Conservation (phyloP, 352 stramenopile species). For the Globisporangium viniferum region DNA sequence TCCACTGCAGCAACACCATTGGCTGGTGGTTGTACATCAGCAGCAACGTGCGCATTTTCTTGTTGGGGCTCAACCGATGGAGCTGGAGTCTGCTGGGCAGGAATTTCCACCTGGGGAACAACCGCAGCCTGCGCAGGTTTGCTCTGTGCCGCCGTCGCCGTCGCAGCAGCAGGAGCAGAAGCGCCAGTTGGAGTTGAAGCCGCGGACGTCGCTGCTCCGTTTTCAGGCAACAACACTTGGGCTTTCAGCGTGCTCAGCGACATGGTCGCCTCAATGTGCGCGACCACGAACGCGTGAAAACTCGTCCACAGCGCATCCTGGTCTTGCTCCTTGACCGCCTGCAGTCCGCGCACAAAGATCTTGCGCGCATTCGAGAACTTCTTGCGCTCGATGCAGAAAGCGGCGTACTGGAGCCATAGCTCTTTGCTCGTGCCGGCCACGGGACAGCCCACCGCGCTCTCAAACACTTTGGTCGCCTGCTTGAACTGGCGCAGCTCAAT, state of each 20-base stretch:
- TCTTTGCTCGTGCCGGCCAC: slow-evolving; percentile 31
- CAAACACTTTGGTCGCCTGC: slow-evolving; percentile 79
- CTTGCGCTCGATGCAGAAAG: slow-evolving; percentile 70
- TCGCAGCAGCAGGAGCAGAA: background rate
- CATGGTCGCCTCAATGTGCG: slow-evolving; percentile 57
- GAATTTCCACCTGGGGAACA: background rate
- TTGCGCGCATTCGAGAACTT: slow-evolving; percentile 78
- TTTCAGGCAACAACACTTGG: slow-evolving; percentile 45
- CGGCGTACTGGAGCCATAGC: slow-evolving; percentile 66
- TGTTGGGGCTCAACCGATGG: background rate
- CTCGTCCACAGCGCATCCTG: slow-evolving; percentile 39
- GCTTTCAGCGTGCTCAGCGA: slow-evolving; percentile 50
- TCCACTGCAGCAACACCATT: slow-evolving; percentile 12
- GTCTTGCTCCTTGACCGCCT: slow-evolving; percentile 37
- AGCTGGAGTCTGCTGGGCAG: background rate
- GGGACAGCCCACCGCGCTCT: slow-evolving; percentile 50
- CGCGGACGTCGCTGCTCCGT: slow-evolving; percentile 17
- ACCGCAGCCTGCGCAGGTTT: background rate
- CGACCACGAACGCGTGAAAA: slow-evolving; percentile 64
- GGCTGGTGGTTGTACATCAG: background rate
- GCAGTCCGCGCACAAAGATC: slow-evolving; percentile 60
- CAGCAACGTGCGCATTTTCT: background rate
- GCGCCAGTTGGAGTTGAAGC: slow-evolving; percentile 5
- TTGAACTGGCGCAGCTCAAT: slow-evolving; percentile 83
- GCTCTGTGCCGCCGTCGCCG: background rate